Percentiles rank a stretch among this genome's conserved stretches.
Conservation (phyloP, 1,139 yeast species). For the Torulaspora globosa region DNA sequence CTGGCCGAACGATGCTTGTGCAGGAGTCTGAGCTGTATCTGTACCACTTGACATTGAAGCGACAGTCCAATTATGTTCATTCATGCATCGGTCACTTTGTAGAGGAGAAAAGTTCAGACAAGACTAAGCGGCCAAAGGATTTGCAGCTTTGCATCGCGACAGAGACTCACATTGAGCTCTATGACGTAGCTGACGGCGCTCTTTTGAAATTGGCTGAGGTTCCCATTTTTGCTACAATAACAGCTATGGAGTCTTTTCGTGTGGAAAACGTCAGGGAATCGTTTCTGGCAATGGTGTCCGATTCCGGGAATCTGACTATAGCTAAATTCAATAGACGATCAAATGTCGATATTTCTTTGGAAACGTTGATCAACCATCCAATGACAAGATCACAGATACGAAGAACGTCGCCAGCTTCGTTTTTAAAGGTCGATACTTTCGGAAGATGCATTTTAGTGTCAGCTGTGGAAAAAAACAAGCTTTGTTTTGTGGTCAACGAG, state of each 20-base stretch:
- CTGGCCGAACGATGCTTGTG: constrained; percentile 14
- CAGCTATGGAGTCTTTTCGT: constrained; percentile 50
- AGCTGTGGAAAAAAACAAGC: constrained; percentile 68
- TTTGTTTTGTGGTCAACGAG: constrained; percentile 52
- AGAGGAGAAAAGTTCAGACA: constrained; percentile 48
- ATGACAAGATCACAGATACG: constrained; percentile 72
- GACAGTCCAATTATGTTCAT: constrained; percentile 49
- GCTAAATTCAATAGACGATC: constrained; percentile 42
- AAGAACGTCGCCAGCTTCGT: constrained; percentile 72
- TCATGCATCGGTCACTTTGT: constrained; percentile 68
- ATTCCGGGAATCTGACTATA: constrained; percentile 69
- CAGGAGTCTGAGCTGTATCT: constrained; percentile 36
- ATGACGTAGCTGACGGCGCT: constrained; percentile 53
- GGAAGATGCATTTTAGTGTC: constrained; percentile 67
- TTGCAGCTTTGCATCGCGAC: constrained; percentile 34
- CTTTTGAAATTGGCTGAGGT: constrained; percentile 44
- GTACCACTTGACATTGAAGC: constrained; percentile 63
- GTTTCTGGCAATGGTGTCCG: constrained; percentile 65
- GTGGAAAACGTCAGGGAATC: constrained; percentile 54
- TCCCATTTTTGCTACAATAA: constrained; percentile 56
- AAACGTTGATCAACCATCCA: constrained; percentile 58
- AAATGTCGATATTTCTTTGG: constrained; percentile 39
- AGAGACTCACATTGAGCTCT: constrained; percentile 33
- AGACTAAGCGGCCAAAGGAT: constrained; percentile 31
- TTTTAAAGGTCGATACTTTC: constrained; percentile 67